These are phyloP conservation scores for Mortierella sp. DNA, from an alignment of 371 early-diverging fungal genomes.

Conservation along the genomic window DNA sequence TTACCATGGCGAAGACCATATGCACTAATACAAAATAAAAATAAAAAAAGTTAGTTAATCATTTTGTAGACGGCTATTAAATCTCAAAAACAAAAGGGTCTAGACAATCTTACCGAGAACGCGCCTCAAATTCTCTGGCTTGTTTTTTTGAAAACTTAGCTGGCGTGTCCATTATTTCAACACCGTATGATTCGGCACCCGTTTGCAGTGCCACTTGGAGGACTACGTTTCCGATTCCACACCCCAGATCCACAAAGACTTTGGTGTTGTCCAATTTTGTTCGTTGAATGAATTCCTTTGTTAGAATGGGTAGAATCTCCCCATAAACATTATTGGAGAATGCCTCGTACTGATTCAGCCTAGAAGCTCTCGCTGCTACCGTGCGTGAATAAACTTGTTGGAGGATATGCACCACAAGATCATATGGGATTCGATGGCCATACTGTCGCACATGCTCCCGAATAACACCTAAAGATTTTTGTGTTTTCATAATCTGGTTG, in stretches of 20 bases:
- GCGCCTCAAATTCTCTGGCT: slow-evolving; percentile 83
- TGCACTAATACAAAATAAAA: slow-evolving; percentile 52
- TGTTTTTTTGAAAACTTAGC: slow-evolving; percentile 84
- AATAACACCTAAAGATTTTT: slow-evolving; percentile 58
- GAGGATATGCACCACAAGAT: slow-evolving; percentile 85
- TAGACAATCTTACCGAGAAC: slow-evolving; percentile 75
- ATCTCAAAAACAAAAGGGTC: not conserved
- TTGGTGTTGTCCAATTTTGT: slow-evolving; percentile 74
- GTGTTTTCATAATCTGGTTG: slow-evolving; percentile 70
- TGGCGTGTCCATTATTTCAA: slow-evolving; percentile 94
- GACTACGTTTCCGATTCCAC: slow-evolving; percentile 97
- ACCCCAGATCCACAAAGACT: slow-evolving; percentile 94
- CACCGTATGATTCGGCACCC: slow-evolving; percentile 87
- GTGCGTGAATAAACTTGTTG: slow-evolving; percentile 92
- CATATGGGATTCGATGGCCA: slow-evolving; percentile 67
- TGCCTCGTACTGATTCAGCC: slow-evolving; percentile 87
- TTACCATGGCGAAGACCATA: slow-evolving; percentile 75
- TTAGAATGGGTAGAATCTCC: slow-evolving; percentile 89
- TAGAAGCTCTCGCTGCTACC: slow-evolving; percentile 87
- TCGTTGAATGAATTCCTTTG: slow-evolving; percentile 84
- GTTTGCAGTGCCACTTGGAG: slow-evolving; percentile 94
- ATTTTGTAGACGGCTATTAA: not conserved
- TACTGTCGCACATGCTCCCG: slow-evolving; percentile 50
- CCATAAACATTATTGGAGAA: slow-evolving; percentile 97
- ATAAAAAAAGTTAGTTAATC: not conserved